phyloP scores from a whole-genome alignment of 2,329 filamentous ascomycete genomes.

The Trichophyton mentagrophytes region DNA sequence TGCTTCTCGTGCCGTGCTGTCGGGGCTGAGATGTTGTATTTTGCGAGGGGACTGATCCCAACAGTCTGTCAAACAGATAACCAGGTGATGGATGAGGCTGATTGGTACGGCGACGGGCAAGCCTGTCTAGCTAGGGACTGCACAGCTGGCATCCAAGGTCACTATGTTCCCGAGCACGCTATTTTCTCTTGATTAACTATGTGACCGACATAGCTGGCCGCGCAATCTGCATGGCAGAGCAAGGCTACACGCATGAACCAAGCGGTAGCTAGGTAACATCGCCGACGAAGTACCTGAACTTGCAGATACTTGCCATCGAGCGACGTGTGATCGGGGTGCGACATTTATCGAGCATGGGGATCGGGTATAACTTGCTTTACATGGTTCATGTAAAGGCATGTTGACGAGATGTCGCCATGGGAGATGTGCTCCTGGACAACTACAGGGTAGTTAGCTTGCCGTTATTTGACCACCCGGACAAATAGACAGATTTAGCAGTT shows the following conservation, averaged over 20 bases:
- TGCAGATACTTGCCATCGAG: background rate
- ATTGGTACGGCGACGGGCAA: background rate
- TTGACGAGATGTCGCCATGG: too few species aligned
- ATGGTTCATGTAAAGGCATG: too few species aligned
- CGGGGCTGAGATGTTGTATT: background rate
- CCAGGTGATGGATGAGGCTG: background rate
- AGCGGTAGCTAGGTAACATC: background rate
- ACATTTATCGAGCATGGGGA: background rate
- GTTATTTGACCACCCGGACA: background rate
- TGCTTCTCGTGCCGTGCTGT: background rate
- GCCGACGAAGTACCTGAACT: background rate
- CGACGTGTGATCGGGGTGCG: background rate
- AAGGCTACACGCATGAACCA: background rate
- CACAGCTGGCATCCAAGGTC: background rate
- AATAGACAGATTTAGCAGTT: too few species aligned
- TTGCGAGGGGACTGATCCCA: background rate
- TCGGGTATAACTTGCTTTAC: too few species aligned
- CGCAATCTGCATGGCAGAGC: background rate
- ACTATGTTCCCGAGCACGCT: background rate
- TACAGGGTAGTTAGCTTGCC: background rate
- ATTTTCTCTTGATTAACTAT: background rate
- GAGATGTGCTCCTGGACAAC: too few species aligned
- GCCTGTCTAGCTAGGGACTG: background rate
- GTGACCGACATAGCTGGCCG: background rate
- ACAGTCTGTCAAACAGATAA: background rate